These are phyloP conservation scores for Choiromyces venosus DNA, from an alignment of 495 filamentous ascomycete species.

Conservation along the genomic window DNA sequence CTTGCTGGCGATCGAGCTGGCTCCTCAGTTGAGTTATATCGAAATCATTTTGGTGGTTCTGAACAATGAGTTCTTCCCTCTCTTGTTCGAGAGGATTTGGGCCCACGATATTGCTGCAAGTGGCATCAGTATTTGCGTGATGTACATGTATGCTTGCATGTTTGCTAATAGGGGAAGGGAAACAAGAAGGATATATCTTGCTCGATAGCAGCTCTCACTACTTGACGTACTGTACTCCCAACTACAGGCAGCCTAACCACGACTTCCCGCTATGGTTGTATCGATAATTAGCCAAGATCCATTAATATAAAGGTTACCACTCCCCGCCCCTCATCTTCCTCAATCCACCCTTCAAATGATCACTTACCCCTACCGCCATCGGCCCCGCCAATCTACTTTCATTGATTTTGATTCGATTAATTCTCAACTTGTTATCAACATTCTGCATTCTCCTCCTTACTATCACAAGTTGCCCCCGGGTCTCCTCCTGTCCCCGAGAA, in stretches of 20 bases:
- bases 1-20: neutral
- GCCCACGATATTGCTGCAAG: neutral
- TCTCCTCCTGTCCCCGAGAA: neutral
- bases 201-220: neutral
- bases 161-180: neutral
- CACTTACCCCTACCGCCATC: slow-evolving; percentile 1
- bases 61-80: neutral
- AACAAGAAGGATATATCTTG: neutral
- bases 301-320: neutral
- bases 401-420: neutral
- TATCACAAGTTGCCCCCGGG: neutral
- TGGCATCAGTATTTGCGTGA: neutral
- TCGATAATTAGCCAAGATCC: neutral
- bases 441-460: neutral
- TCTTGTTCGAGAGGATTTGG: neutral
- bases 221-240: neutral
- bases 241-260: neutral
- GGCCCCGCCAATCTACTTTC: neutral
- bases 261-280: neutral
- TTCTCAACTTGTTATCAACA: neutral
- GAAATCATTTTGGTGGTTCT: slow-evolving; percentile 1
- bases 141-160: neutral
- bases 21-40: neutral
- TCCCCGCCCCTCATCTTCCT: neutral
- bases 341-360: neutral